Percentiles rank a stretch among this genome's conserved stretches.
These are phyloP conservation scores for Artemisia argyi DNA, from an alignment of 129 eudicot genomes.

Conservation along the genomic window DNA sequence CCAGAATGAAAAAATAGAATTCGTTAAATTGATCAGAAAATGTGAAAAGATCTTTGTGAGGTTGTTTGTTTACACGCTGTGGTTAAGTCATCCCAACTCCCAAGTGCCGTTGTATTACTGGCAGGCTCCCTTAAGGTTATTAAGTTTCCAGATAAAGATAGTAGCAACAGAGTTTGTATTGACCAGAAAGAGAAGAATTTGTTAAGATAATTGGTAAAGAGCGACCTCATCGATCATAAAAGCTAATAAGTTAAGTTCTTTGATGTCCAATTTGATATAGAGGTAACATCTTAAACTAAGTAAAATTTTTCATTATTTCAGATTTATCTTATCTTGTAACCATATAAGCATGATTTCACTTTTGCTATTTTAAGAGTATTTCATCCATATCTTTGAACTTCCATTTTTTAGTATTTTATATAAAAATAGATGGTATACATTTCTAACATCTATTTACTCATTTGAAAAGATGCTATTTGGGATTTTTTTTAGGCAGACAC, in stretches of 20 bases:
- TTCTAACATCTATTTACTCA: background rate
- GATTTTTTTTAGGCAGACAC: background rate
- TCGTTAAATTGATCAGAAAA: constrained; percentile 5
- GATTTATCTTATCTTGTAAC: background rate
- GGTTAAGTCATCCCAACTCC: constrained; percentile 28
- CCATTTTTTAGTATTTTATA: too few relatives aligned
- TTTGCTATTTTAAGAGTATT: too few relatives aligned
- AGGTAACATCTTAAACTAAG: constrained; percentile 32
- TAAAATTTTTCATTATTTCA: constrained; percentile 19
- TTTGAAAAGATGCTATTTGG: background rate
- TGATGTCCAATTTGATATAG: constrained; percentile 30
- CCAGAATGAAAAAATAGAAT: constrained; percentile 17
- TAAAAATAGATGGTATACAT: background rate
- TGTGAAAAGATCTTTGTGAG: constrained; percentile 12
- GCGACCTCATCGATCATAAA: constrained; percentile 8
- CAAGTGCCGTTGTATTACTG: constrained; percentile 25
- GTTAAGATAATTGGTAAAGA: constrained; percentile 21
- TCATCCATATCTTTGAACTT: too few relatives aligned
- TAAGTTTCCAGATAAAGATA: constrained; percentile 16
- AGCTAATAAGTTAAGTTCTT: constrained; percentile 20
- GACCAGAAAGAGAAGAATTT: constrained; percentile 9
- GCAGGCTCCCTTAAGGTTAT: constrained; percentile 12
- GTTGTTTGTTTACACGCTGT: background rate
- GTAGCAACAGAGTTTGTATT: constrained; percentile 14
- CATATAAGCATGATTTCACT: background rate